phyloP scores from a whole-genome alignment of 371 early-diverging fungal genomes.

The Dipsacomyces acuminosporus region DNA sequence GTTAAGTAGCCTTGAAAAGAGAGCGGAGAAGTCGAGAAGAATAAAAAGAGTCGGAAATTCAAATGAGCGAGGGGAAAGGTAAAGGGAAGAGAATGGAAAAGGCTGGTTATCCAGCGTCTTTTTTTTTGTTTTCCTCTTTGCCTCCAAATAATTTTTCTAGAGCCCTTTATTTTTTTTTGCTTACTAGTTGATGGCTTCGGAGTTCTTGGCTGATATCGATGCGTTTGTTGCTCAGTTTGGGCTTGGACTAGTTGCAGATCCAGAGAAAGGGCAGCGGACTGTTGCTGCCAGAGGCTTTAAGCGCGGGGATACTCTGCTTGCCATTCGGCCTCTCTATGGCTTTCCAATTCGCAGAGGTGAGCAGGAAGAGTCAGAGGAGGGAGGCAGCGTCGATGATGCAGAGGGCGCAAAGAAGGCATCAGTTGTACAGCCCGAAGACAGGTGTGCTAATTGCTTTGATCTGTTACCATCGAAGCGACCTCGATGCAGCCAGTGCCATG shows the following conservation, averaged over 20 bases:
- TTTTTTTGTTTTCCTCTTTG: neutral
- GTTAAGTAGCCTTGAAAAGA: too few relatives aligned
- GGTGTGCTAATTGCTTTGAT: constrained; percentile 26
- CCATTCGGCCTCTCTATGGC: constrained; percentile 22
- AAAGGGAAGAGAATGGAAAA: too few relatives aligned
- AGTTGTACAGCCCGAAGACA: neutral
- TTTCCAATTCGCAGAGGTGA: constrained; percentile 17
- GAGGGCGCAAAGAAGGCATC: too few relatives aligned
- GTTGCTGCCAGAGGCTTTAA: constrained; percentile 9
- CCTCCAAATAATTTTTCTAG: neutral
- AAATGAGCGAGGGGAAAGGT: neutral
- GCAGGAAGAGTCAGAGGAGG: neutral
- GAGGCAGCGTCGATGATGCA: neutral
- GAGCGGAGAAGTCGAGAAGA: neutral
- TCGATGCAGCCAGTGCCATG: constrained; percentile 37
- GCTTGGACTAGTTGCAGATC: constrained; percentile 18
- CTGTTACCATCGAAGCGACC: constrained; percentile 16
- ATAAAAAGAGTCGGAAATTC: neutral
- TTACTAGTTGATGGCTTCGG: too few relatives aligned
- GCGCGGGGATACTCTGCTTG: constrained; percentile 15
- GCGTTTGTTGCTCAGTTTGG: constrained; percentile 7
- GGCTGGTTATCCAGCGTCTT: too few relatives aligned
- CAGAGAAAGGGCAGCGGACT: constrained; percentile 20
- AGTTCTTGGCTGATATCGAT: constrained; percentile 1
- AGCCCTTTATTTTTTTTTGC: too few relatives aligned